Conservation (phyloP, 2,329 filamentous ascomycete species). For the Aspergillus spinulosporus region DNA sequence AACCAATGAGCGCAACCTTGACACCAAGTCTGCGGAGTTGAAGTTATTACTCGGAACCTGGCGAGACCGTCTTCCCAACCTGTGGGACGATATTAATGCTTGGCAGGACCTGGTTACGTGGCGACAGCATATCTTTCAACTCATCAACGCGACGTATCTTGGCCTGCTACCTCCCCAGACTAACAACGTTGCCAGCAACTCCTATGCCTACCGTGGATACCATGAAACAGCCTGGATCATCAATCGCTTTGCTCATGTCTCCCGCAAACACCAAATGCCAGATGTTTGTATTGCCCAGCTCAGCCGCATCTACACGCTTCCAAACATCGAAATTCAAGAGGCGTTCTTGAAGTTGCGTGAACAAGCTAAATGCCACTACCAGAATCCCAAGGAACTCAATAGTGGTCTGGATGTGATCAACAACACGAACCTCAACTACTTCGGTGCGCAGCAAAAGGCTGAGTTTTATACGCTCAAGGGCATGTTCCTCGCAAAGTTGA, state of each 20-base stretch:
- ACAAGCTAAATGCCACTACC: slow-evolving; percentile 98
- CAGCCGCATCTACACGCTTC: slow-evolving; percentile 95
- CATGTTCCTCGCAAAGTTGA: slow-evolving; percentile 96
- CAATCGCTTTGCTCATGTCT: slow-evolving; percentile 96
- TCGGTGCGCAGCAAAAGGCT: slow-evolving; percentile 91
- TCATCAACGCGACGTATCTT: slow-evolving; percentile 94
- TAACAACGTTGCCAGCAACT: slow-evolving; percentile 81
- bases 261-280: slow-evolving; percentile 91
- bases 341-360: slow-evolving; percentile 98
- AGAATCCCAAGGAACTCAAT: slow-evolving; percentile 87
- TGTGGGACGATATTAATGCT: slow-evolving; percentile 98
- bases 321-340: slow-evolving; percentile 99
- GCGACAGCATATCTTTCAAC: slow-evolving; percentile 96
- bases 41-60: slow-evolving; percentile 92
- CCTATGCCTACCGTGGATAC: slow-evolving; percentile 94
- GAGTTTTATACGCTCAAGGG: slow-evolving; percentile 99
- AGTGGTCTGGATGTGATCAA: slow-evolving; percentile 97
- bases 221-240: slow-evolving; percentile 99
- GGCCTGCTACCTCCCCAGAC: slow-evolving; percentile 76
- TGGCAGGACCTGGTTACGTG: slow-evolving; percentile 99
- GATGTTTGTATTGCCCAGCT: slow-evolving; percentile 98
- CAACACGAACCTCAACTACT: slow-evolving; percentile 99
- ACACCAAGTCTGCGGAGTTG: slow-evolving; percentile 91
- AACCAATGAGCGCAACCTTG: slow-evolving; percentile 81
- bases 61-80: slow-evolving; percentile 92